Base-by-base conservation (phyloP, 345 rosid genomes). In the Gossypium sturtianum region DNA sequence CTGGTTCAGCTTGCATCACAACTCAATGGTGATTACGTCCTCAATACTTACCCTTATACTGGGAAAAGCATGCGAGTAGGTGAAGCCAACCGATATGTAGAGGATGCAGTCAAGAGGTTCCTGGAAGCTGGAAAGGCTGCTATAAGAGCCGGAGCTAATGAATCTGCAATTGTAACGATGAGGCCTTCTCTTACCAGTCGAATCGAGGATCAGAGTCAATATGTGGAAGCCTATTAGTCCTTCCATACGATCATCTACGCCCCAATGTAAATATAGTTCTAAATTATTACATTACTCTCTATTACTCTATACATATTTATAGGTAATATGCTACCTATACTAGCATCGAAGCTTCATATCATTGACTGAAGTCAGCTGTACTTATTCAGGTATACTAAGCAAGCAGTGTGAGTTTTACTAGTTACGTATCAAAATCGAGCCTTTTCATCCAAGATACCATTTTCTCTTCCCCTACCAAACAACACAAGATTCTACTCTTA, bases 1-100 rank as follows among this genome's bases (percentile, higher is more conserved):
- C 76, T 95, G 80, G 90, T 95, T 86, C 99, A 95, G 76, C 98
- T 95, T 7, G 99, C 99, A 0, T 90, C 98, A 22, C 99, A 95
- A 77, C 94, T 95, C 12, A 89, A 90, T 12, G 99, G 99, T 1
- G 99, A 95, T 76, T 80, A 93, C 62, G 87, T 95, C 43, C 82
- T 95, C 76, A 89, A 75, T 58, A 82, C 90, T 49, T 95, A 95
- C 83, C 99, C 99, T 7, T 59, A 93, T 80, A 85, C 90, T 43
- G 99, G 99, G 75, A 85, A 84, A 80, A 85, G 79, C 84, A 91
- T 95, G 99, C 91, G 87, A 0, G 99, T 91, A 9, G 86, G 86
- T 2, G 88, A 88, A 84, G 99, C 90, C 79, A 93, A 93, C 83
- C 80, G 79, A 63, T 95, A 95, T 12, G 98, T 91, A 0, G 94